Conservation (phyloP, 805 yeast genomes). For the Saccharomycopsis malanga region DNA sequence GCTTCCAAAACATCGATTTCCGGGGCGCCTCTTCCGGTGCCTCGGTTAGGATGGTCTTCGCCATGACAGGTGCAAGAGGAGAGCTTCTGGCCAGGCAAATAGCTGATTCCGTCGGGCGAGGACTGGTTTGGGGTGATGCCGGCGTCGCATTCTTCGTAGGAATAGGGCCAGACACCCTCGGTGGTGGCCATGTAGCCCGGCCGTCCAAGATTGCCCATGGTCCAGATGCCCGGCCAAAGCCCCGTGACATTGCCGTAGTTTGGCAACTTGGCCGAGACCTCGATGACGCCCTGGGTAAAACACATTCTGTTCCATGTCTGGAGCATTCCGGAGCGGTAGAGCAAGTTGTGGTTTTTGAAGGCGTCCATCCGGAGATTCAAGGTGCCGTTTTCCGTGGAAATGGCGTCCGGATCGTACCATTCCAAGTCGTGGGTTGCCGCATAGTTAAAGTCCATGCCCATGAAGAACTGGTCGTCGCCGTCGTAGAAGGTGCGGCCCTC, state of each 20-base stretch:
- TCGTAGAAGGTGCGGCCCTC: constrained; percentile 87
- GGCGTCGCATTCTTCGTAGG: constrained; percentile 81
- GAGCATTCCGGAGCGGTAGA: constrained; percentile 84
- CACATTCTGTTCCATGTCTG: constrained; percentile 92
- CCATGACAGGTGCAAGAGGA: constrained; percentile 73
- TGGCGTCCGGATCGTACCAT: constrained; percentile 94
- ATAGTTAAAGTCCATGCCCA: constrained; percentile 76
- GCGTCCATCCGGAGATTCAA: constrained; percentile 71
- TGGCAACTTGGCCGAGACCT: constrained; percentile 71
- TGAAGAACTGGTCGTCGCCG: constrained; percentile 89
- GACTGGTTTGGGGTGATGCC: constrained; percentile 95
- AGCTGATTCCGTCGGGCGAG: constrained; percentile 81
- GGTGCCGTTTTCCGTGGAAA: constrained; percentile 67
- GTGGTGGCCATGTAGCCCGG: constrained; percentile 85
- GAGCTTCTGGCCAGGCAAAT: constrained; percentile 77
- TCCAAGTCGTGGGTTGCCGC: constrained; percentile 86
- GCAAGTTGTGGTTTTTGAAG: constrained; percentile 65
- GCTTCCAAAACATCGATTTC: constrained; percentile 92
- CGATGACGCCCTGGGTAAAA: constrained; percentile 76
- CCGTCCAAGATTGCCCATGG: constrained; percentile 87
- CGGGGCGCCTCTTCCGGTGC: constrained; percentile 90
- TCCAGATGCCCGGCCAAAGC: constrained; percentile 96
- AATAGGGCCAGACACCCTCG: constrained; percentile 94
- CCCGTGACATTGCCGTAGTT: constrained; percentile 75
- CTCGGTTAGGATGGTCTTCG: constrained; percentile 82